Evolutionary conservation across 2,329 filamentous ascomycete species (phyloP).

Genomic region (Cercospora sp.): DNA sequence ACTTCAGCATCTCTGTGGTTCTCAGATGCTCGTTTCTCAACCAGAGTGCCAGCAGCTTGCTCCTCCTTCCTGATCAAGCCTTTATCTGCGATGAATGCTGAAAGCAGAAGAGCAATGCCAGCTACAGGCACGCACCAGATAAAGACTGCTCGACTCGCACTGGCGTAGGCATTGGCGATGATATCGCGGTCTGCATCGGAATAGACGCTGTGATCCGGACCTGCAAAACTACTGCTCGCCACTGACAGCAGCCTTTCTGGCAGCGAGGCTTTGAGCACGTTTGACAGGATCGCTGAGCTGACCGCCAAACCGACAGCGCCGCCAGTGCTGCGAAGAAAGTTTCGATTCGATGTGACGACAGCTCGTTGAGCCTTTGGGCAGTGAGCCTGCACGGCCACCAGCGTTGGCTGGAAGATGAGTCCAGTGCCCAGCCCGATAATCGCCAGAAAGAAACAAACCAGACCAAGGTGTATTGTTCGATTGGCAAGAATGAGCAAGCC

Average conservation of each 20-base stretch:
- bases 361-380: neutral
- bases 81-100: conserved; percentile 50
- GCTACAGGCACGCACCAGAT: conserved; percentile 58
- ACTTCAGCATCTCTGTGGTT: neutral
- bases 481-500: neutral
- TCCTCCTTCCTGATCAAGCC: conserved; percentile 33
- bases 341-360: neutral
- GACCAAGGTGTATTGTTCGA: neutral
- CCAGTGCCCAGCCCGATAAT: neutral
- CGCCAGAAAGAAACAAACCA: neutral
- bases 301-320: neutral
- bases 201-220: neutral
- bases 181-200: neutral
- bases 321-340: neutral
- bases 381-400: neutral
- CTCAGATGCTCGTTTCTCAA: neutral
- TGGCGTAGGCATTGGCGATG: neutral
- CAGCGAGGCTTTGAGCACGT: neutral
- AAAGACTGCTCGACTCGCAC: conserved; percentile 57
- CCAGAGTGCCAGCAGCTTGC: conserved; percentile 13
- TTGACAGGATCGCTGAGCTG: neutral
- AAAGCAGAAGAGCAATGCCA: conserved; percentile 52
- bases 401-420: neutral
- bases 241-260: neutral
- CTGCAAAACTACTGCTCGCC: neutral